phyloP scores from a whole-genome alignment of 176 grass and related monocot species.

The Phoenix dactylifera region DNA sequence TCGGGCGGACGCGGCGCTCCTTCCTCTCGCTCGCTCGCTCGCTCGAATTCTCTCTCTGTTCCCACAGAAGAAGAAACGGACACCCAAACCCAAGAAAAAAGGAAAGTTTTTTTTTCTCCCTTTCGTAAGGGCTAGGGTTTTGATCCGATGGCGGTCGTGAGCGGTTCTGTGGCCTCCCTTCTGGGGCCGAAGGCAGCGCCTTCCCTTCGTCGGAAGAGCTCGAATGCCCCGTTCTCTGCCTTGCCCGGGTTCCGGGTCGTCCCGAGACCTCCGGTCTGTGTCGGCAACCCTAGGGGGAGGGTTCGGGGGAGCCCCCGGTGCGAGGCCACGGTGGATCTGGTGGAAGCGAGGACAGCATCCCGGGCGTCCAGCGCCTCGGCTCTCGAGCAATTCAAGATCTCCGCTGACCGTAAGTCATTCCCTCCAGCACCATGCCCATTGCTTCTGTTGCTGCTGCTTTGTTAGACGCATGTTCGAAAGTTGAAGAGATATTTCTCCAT shows the following conservation, averaged over 20 bases:
- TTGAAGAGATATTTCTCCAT: no score
- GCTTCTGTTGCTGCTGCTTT: no score
- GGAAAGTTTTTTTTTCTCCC: no score
- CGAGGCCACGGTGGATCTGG: conserved; percentile 48
- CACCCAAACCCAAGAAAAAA: not conserved
- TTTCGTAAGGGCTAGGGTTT: not conserved
- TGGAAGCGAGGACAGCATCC: conserved; percentile 15
- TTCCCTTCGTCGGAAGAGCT: conserved; percentile 3
- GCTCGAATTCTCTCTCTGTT: not conserved
- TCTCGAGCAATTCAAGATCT: conserved; percentile 98
- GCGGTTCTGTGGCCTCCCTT: conserved; percentile 25
- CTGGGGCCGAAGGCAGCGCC: conserved; percentile 18
- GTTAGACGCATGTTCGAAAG: no score
- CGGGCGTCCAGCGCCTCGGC: conserved; percentile 51
- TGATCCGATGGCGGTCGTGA: conserved; percentile 45
- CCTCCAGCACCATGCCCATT: no score
- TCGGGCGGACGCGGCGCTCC: conserved; percentile 4
- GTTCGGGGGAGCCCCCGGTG: conserved; percentile 39
- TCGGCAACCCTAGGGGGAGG: not conserved
- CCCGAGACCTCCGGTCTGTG: not conserved
- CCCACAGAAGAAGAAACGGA: no score
- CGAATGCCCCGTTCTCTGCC: no score
- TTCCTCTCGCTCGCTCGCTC: not conserved
- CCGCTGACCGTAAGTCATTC: conserved; percentile 64
- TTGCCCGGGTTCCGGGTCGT: conserved; percentile 21